These are phyloP conservation scores for Cruciata laevipes DNA, from an alignment of 257 asterid genomes.

Conservation along the genomic window DNA sequence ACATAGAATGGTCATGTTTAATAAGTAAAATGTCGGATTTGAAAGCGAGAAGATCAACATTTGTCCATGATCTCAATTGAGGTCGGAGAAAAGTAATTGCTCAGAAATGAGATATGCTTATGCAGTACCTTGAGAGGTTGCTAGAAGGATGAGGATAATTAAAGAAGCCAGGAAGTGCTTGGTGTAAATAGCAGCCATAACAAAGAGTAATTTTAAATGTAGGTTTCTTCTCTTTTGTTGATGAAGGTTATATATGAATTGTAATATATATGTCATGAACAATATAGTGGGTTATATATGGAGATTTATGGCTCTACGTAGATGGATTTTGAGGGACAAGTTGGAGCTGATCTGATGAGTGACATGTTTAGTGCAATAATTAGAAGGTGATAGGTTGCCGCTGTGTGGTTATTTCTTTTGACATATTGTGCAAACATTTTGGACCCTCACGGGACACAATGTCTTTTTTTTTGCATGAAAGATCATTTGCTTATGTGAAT, in stretches of 20 bases:
- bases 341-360: slow-evolving; percentile 7
- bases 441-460: slow-evolving; percentile 13
- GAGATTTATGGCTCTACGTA: background rate
- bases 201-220: too few relatives aligned
- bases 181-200: slow-evolving; percentile 8
- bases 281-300: background rate
- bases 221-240: background rate
- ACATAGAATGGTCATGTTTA: too few relatives aligned
- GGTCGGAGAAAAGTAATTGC: background rate
- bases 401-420: background rate
- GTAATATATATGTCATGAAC: background rate
- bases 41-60: too few relatives aligned
- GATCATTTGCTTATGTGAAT: background rate
- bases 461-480: slow-evolving; percentile 10
- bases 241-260: background rate
- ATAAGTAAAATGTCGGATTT: too few relatives aligned
- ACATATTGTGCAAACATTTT: background rate
- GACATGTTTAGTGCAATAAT: background rate
- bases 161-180: slow-evolving; percentile 8
- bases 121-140: slow-evolving; percentile 17
- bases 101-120: background rate
- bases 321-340: background rate
- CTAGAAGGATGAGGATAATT: slow-evolving; percentile 16
- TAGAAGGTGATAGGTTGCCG: background rate
- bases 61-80: too few relatives aligned